Base-by-base conservation (phyloP, 2,329 filamentous ascomycete species). In the Acephala macrosclerotiorum region DNA sequence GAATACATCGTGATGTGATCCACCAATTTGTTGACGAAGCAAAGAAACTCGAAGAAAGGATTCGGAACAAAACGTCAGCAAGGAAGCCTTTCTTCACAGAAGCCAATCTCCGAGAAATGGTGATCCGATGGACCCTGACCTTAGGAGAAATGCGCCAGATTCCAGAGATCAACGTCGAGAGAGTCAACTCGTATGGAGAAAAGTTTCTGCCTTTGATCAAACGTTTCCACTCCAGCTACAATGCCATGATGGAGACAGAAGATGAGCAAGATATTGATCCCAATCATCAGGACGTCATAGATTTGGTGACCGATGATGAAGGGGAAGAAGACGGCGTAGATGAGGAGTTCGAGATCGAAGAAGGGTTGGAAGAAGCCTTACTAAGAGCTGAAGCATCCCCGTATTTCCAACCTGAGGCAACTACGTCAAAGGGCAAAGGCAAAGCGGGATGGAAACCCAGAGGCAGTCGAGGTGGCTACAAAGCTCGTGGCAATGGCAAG, bases 91-190 rank as follows among this genome's bases (percentile, higher is more conserved):
- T 90, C 0, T 96, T 96, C 75, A 89, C 87, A 0, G 89, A 93
- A 66, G 83, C 82, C 25, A 83, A 92, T 16, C 84, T 94, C 59
- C 87, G 89, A 40, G 85, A 90, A 70, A 94, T 96, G 90, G 89
- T 87, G 14, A 87, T 93, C 58, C 78, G 82, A 38, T 91, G 91
- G 82, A 91, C 91, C 0, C 82, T 80, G 8, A 87, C 82, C 9
- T 73, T 87, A 11, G 83, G 86, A 18, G 80, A 87, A 64, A 91
- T 96, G 87, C 80, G 79, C 36, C 77, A 78, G 9, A 91, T 95
- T 58, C 83, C 83, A 0, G 86, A 84, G 11, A 89, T 94, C 65
- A 84, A 90, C 61, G 69, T 75, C 1, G 85, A 88, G 29, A 90
- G 88, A 74, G 89, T 93, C 26, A 75, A 82, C 53, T 80, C 81